Evolutionary conservation across 129 eudicot species (phyloP).

Genomic region (Artemisia annua): DNA sequence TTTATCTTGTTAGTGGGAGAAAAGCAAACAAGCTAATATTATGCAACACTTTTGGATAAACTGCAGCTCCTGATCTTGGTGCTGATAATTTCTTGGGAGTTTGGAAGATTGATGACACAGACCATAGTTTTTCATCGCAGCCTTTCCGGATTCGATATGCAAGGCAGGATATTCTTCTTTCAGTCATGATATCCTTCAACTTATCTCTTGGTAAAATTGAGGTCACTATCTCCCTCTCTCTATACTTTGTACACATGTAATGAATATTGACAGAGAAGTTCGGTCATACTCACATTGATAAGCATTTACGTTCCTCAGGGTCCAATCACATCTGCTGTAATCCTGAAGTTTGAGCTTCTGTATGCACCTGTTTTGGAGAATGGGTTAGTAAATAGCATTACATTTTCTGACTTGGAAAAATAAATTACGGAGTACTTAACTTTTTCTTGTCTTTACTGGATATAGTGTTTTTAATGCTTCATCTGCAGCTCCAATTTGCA

Average conservation of each 20-base stretch:
- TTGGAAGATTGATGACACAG: constrained; percentile 92
- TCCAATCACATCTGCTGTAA: constrained; percentile 77
- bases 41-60: constrained; percentile 22
- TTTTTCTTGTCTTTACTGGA: constrained; percentile 9
- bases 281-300: constrained; percentile 18
- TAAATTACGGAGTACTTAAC: neutral
- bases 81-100: constrained; percentile 78
- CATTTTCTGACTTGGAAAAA: constrained; percentile 3
- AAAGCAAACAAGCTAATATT: constrained; percentile 14
- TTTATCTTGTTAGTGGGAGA: neutral
- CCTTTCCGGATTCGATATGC: constrained; percentile 96
- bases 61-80: constrained; percentile 91
- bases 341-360: constrained; percentile 90
- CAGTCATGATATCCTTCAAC: constrained; percentile 94
- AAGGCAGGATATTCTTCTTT: constrained; percentile 86
- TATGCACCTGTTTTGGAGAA: constrained; percentile 75
- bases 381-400: constrained; percentile 50
- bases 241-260: constrained; percentile 1
- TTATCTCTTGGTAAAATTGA: constrained; percentile 66
- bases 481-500: constrained; percentile 73
- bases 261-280: constrained; percentile 2
- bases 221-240: constrained; percentile 48
- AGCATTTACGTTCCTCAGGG: constrained; percentile 46
- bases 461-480: constrained; percentile 44
- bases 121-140: constrained; percentile 91